Evolutionary conservation across 441 rosid species (phyloP), one percentile per base, ranked within the genome.

Genomic region (Pelargonium myrrhifolium): DNA sequence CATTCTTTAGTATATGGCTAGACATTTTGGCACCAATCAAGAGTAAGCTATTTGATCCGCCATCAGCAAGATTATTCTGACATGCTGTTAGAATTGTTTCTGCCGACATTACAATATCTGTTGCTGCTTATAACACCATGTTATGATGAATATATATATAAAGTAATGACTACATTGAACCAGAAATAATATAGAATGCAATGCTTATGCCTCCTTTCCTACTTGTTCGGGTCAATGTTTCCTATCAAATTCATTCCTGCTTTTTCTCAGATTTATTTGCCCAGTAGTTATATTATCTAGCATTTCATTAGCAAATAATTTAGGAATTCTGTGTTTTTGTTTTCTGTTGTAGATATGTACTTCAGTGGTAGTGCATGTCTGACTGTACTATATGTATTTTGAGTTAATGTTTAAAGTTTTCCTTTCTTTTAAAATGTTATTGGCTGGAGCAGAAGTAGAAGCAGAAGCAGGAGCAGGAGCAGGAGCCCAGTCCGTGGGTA

Each of bases 391-490:
- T 20, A 53, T 53, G 59, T 18, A 15, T 51, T 4, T 51, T 15
- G 58, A 51, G 9, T 53, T 18, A 53, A 53, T 53, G 22, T 15
- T 53, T 17, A 53, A 53, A 15, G 20, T 18, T 18, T 53, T 24
- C 2, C 59, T 53, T 17, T 18, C 8, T 53, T 53, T 31, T 0
- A 31, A 21, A 21, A 53, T 53, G 59, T 6, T 51, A 53, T 53
- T 8, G 85, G 97, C 73, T 76, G 87, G 65, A 86, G 96, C 77
- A 64, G 86, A 80, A 93, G 93, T 76, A 73, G 84, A 15, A 86
- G 97, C 73, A 64, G 86, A 18, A 87, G 97, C 72, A 77, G 86
- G 64, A 87, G 96, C 77, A 64, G 86, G 81, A 93, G 93, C 78
- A 73, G 84, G 71, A 89, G 97, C 60, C 94, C 99, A n/a, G 66